Evolutionary conservation across 78 protist genomes (phyloP), one percentile per base, ranked within the genome.

Genomic region (Dictyostelium purpureum): DNA sequence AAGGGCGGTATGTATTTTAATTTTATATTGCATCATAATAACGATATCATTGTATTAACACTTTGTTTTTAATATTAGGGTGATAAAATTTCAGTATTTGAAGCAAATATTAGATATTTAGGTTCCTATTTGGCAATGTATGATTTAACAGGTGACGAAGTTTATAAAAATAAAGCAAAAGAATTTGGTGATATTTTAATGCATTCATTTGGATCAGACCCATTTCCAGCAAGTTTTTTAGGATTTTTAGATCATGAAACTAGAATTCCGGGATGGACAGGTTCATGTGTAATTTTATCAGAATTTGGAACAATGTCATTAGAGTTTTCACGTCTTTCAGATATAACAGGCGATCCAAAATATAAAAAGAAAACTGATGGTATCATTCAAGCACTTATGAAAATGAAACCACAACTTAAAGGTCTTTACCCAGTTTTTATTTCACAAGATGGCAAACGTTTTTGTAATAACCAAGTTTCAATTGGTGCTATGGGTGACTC

Each of bases 261-360:
- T 35, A 0, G 37, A 0, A 6, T 16, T 42, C 71, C 70, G 33
- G 1, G n/a, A 0, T 87, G 92, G 92, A 38, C 92, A 6, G 94
- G 90, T 26, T 71, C 77, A 24, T 28, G 71, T 28, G 61, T 96
- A 14, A 89, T 93, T 67, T 49, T 97, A 0, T 90, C 97, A 2
- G 98, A 97, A 74, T 77, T 90, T 19, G 96, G 96, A 18, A 89
- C 99, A 1, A 26, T 97, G 31, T 97, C 96, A 78, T 79, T 97
- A 40, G 99, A 97, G 87, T 94, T 96, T 66, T 16, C 61, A 11
- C 35, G 88, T 12, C 85, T 97, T 7, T 73, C 97, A 11, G 78
- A 73, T 10, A 37, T 56, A 7, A 88, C 97, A 10, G 90, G 95
- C n/a, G 69, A 97, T 69, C 87, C 51, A 9, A 77, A 45, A 19